Evolutionary conservation across 805 yeast genomes (phyloP), one percentile per base, ranked within the genome.

Genomic region (Yarrowia phangngaensis): DNA sequence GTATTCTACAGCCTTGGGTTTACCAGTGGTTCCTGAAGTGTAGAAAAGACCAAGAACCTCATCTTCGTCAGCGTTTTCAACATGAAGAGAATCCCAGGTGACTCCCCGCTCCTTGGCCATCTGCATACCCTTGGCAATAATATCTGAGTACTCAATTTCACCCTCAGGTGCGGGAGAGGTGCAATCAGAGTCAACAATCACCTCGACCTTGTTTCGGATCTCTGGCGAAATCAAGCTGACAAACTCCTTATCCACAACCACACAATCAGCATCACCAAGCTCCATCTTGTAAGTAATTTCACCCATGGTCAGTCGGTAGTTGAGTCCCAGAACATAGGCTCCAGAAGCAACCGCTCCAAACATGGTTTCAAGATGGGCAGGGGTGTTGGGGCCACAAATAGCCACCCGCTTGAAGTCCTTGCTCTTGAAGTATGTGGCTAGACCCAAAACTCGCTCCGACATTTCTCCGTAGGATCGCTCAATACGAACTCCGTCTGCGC

Each of bases 1-100:
- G 53, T 60, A 65, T 43, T 64, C 68, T n/a, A 65, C 70, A 6
- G 64, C 69, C 48, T 64, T 64, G 22, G 69, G 69, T 12, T 52
- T 53, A 3, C 68, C 68, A 8, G 69, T 64, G 16, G 69, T 64
- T 15, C 69, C 69, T 3, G 63, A 56, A 6, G 69, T 64, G 54
- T 64, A 64, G 45, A 47, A 59, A 12, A 58, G 55, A 4, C 60
- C 60, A 23, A 58, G 27, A 5, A 53, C 29, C 5, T 53, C 49
- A 48, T 56, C 41, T 29, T 59, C 63, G 32, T 57, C 58, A 4
- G 49, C 49, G 31, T 56, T 30, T 12, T 58, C 58, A 17, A 54
- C 51, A 26, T 54, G 53, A 22, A 59, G 51, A 3, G 30, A 52
- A 2, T 52, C 60, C 60, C 61, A 56, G 26, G 54, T 58, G 3